Conservation (phyloP, 768 basidiomycete species). For the Amanita molliuscula region DNA sequence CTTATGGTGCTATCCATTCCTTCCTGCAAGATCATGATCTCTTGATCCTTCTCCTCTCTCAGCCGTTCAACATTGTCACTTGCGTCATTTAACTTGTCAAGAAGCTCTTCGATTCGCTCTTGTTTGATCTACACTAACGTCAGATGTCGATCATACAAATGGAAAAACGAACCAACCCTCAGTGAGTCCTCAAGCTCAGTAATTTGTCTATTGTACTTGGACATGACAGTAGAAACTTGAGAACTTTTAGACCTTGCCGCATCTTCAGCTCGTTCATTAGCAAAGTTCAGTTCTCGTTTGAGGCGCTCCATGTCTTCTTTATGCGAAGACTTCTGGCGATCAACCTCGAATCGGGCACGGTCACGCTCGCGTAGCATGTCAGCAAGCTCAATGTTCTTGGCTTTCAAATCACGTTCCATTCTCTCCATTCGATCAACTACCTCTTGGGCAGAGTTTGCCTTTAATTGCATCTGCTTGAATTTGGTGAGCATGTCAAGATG, state of each 20-base stretch:
- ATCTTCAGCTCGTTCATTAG: conserved; percentile 97
- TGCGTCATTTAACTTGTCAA: conserved; percentile 69
- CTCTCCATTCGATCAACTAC: conserved; percentile 97
- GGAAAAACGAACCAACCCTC: conserved; percentile 40
- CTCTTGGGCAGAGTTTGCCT: conserved; percentile 97
- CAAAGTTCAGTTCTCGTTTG: conserved; percentile 85
- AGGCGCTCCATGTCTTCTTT: conserved; percentile 92
- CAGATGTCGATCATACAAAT: conserved; percentile 2
- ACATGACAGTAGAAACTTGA: conserved; percentile 79
- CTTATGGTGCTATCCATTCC: conserved; percentile 90
- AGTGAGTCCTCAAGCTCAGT: conserved; percentile 95
- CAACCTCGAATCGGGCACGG: conserved; percentile 89
- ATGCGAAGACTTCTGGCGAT: conserved; percentile 86
- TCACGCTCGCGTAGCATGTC: conserved; percentile 99
- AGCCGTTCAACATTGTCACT: conserved; percentile 68
- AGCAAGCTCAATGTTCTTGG: conserved; percentile 97
- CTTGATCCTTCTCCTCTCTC: conserved; percentile 94
- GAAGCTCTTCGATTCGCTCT: conserved; percentile 90
- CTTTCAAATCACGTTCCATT: conserved; percentile 96
- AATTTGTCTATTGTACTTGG: conserved; percentile 93
- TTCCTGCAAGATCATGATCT: conserved; percentile 91
- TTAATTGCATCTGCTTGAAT: conserved; percentile 95
- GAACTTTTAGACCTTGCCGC: conserved; percentile 84
- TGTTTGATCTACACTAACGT: conserved; percentile 66
- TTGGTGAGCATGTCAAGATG: conserved; percentile 96